A percentile compares a stretch with the other conserved stretches of the same genome.
phyloP scores from a whole-genome alignment of 768 basidiomycete species.

The Amanita subjunquillea region DNA sequence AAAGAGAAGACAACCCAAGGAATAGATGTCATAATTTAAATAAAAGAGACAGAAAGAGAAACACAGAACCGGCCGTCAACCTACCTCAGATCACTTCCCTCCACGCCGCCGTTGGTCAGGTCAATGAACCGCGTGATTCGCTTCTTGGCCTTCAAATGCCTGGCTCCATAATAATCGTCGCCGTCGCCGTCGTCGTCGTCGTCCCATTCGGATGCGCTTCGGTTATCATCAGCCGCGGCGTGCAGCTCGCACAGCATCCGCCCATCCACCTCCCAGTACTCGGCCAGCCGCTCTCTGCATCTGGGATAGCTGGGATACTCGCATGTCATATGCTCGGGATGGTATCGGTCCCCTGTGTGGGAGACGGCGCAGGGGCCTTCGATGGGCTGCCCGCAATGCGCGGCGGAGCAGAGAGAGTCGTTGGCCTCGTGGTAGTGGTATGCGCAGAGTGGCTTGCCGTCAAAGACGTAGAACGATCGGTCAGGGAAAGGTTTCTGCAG shows the following conservation, averaged over 20 bases:
- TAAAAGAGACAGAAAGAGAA: neutral
- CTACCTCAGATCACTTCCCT: conserved; percentile 16
- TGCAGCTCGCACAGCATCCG: conserved; percentile 84
- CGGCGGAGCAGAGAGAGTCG: conserved; percentile 75
- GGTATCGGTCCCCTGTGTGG: conserved; percentile 70
- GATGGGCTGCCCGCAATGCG: conserved; percentile 76
- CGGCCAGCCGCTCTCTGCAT: conserved; percentile 51
- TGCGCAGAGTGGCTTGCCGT: conserved; percentile 83
- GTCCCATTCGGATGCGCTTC: conserved; percentile 16
- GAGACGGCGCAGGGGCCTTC: conserved; percentile 91
- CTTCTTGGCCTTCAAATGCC: conserved; percentile 53
- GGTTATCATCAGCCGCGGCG: conserved; percentile 25
- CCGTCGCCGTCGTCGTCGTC: conserved; percentile 13
- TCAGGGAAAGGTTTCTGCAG: conserved; percentile 80
- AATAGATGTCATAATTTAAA: neutral
- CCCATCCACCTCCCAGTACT: conserved; percentile 87
- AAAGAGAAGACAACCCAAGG: neutral
- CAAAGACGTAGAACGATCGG: conserved; percentile 85
- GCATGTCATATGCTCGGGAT: conserved; percentile 83
- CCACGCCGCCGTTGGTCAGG: conserved; percentile 27
- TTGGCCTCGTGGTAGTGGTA: conserved; percentile 93
- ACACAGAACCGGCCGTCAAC: neutral
- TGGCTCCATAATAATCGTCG: conserved; percentile 12
- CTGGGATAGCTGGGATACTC: conserved; percentile 44
- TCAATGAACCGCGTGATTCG: conserved; percentile 78